Evolutionary conservation across 1,284 basidiomycete genomes (phyloP).

Genomic region (Austroboletus niveus): DNA sequence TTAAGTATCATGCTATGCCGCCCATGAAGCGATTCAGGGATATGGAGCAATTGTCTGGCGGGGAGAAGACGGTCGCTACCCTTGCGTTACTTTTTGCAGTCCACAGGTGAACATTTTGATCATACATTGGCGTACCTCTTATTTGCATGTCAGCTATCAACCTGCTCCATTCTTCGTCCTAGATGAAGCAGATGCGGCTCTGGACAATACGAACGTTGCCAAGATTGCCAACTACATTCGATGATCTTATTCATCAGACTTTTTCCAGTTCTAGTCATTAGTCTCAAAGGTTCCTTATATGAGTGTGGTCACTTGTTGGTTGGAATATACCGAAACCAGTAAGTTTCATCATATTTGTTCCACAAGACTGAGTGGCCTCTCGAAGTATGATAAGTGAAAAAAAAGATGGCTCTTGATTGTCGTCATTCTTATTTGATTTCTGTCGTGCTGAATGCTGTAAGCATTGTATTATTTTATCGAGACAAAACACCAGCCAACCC

Average conservation of each 20-base stretch:
- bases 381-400: conserved; percentile 39
- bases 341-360: conserved; percentile 35
- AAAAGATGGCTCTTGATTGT: background rate
- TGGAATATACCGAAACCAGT: conserved; percentile 93
- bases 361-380: conserved; percentile 6
- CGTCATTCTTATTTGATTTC: conserved; percentile 27
- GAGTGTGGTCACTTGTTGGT: conserved; percentile 90
- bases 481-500: no score
- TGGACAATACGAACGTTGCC: conserved; percentile 94
- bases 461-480: background rate
- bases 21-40: conserved; percentile 99
- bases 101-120: conserved; percentile 60
- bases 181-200: conserved; percentile 96
- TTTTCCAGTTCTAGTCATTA: conserved; percentile 97
- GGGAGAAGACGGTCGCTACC: conserved; percentile 98
- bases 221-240: conserved; percentile 92
- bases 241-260: conserved; percentile 63
- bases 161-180: conserved; percentile 99
- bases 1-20: conserved; percentile 99
- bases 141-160: conserved; percentile 66
- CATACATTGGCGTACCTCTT: background rate
- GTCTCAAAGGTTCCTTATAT: conserved; percentile 88
- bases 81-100: conserved; percentile 95
- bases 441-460: background rate
- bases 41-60: conserved; percentile 98